phyloP scores from a whole-genome alignment of 108 stramenopile genomes.

The Cyclotella baltica region DNA sequence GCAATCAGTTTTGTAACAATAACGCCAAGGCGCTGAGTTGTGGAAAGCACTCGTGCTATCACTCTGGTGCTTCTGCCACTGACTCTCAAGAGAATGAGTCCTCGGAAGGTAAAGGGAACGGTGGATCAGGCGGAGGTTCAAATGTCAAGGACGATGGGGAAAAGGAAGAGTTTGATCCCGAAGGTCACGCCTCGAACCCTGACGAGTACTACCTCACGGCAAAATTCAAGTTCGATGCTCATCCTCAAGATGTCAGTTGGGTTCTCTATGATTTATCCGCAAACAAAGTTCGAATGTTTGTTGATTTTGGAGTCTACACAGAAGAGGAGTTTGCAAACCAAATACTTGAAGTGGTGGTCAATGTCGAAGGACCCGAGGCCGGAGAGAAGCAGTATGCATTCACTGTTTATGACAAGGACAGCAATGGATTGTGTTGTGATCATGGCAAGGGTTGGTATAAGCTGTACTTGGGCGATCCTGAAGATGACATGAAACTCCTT shows the following conservation, averaged over 20 bases:
- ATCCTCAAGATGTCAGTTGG: constrained; percentile 55
- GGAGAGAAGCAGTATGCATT: constrained; percentile 59
- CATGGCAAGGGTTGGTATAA: constrained; percentile 47
- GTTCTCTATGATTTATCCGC: constrained; percentile 40
- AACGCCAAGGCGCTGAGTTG: constrained; percentile 23
- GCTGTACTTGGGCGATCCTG: constrained; percentile 35
- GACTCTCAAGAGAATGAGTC: constrained; percentile 31
- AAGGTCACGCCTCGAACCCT: constrained; percentile 5
- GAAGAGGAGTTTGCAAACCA: constrained; percentile 39
- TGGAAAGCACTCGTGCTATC: constrained; percentile 27
- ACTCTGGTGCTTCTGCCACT: constrained; percentile 13
- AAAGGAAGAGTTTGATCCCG: background rate
- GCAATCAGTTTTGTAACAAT: constrained; percentile 37
- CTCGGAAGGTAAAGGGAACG: background rate
- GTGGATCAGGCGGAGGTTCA: background rate
- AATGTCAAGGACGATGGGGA: background rate
- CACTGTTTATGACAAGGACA: constrained; percentile 56
- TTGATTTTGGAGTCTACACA: constrained; percentile 41
- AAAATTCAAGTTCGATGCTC: constrained; percentile 44
- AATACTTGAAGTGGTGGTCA: constrained; percentile 25
- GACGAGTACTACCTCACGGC: constrained; percentile 35
- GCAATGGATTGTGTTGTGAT: constrained; percentile 53
- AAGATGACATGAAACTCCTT: constrained; percentile 30
- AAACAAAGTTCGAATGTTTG: constrained; percentile 35
- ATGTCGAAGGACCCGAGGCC: constrained; percentile 40